Evolutionary conservation across 1,139 yeast species (phyloP), one percentile per base, ranked within the genome.

Genomic region (Hemisphaericaspora xylanilytica): DNA sequence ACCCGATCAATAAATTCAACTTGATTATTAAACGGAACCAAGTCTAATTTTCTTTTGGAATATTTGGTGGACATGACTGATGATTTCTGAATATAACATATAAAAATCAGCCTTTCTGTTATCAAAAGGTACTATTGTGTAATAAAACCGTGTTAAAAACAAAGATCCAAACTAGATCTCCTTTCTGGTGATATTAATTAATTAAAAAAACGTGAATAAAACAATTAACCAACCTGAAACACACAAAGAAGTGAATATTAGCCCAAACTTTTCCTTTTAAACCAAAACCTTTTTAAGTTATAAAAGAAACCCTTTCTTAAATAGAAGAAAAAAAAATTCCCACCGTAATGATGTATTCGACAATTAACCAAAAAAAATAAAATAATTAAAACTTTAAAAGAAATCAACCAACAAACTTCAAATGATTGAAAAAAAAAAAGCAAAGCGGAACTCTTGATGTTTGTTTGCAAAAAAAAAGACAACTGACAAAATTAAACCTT

Each of bases 1-100:
- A 52, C 41, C 15, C 43, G 47, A 21, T 59, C 56, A 30, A 65
- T 59, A 16, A 47, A 32, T 30, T 63, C 68, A 15, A 62, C 40
- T 44, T 66, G 72, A 32, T 47, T 44, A 37, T 46, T 53, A 48
- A 67, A 67, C 3, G 72, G 63, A 22, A 55, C 51, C 28, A 49
- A 43, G 30, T 62, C 59, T 39, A 65, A 48, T 20, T 48, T 44
- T 48, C 71, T 52, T 41, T 59, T 59, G 18, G 65, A 62, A 43
- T 54, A 62, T 35, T 29, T 36, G n/a, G 16, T 17, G 10, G 32
- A 29, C 32, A 29, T 22, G 11, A 4, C 11, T 22, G 26, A 6
- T 22, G 26, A 9, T 6, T 22, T 22, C 8, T 22, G 13, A 31
- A 31, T 21, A 18, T 21, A 21, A 31, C 24, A 31, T 20, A 31